Evolutionary conservation across 2,329 filamentous ascomycete species (phyloP).

Genomic region (Myriosclerotinia duriaeana): DNA sequence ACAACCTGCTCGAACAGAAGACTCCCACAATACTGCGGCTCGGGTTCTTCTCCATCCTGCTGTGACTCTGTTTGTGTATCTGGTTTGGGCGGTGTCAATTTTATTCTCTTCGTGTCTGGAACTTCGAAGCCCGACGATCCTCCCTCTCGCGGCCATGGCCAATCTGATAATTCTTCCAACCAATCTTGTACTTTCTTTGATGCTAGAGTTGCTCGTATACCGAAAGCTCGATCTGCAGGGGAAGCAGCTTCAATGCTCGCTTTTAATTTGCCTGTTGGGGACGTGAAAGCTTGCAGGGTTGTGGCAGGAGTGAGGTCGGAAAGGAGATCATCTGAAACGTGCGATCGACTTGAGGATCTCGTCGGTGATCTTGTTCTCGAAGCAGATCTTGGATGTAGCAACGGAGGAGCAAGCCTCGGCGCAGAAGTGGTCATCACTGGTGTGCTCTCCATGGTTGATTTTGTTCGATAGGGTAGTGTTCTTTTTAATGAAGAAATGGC

Average conservation of each 20-base stretch:
- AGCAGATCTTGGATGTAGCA: constrained; percentile 28
- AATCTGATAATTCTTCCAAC: constrained; percentile 66
- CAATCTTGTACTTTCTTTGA: constrained; percentile 71
- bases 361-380: constrained; percentile 32
- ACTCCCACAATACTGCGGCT: constrained; percentile 53
- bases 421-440: constrained; percentile 29
- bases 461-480: constrained; percentile 31
- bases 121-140: constrained; percentile 56
- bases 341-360: constrained; percentile 30
- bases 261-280: constrained; percentile 53
- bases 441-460: constrained; percentile 31
- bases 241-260: constrained; percentile 63
- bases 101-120: constrained; percentile 47
- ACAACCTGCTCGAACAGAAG: constrained; percentile 63
- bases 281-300: constrained; percentile 59
- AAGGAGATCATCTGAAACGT: constrained; percentile 57
- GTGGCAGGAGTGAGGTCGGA: constrained; percentile 59
- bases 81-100: constrained; percentile 39
- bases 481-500: constrained; percentile 16
- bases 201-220: constrained; percentile 66
- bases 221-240: constrained; percentile 67
- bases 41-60: constrained; percentile 24
- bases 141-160: constrained; percentile 55
- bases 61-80: not conserved
- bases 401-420: constrained; percentile 31